phyloP scores from a whole-genome alignment of 306 rosid genomes.

The Inga oerstediana region DNA sequence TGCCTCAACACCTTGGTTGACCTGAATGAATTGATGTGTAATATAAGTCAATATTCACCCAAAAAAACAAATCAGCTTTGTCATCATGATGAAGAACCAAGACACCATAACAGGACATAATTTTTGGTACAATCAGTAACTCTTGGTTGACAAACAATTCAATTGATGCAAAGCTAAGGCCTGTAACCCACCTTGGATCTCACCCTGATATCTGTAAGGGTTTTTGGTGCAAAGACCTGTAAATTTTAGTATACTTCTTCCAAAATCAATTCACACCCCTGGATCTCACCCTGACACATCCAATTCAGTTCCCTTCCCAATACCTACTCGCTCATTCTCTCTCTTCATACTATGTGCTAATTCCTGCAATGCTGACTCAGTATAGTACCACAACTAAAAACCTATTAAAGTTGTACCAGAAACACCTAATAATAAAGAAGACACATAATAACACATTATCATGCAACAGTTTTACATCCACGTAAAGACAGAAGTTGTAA shows the following conservation, averaged over 20 bases:
- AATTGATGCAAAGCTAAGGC: background rate
- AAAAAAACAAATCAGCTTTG: background rate
- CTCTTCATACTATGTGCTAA: background rate
- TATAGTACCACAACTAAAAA: background rate
- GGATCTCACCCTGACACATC: background rate
- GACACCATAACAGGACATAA: constrained; percentile 9
- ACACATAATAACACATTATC: background rate
- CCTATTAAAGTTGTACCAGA: background rate
- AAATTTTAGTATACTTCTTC: background rate
- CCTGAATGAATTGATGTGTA: constrained; percentile 52
- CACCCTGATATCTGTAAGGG: background rate
- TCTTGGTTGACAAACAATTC: constrained; percentile 19
- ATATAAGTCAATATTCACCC: constrained; percentile 32
- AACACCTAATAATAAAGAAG: background rate
- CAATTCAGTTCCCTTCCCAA: background rate
- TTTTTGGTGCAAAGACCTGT: background rate
- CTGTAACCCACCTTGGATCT: too few relatives aligned
- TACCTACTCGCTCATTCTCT: background rate
- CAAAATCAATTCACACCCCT: background rate
- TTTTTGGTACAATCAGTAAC: constrained; percentile 16
- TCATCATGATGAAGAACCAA: constrained; percentile 26
- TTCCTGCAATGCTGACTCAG: background rate
- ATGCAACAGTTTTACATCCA: background rate
- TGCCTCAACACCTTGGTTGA: constrained; percentile 91
- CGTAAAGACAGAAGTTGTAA: constrained; percentile 14